These are phyloP conservation scores for Metrosideros polymorpha DNA, from an alignment of 441 rosid species.

Conservation along the genomic window DNA sequence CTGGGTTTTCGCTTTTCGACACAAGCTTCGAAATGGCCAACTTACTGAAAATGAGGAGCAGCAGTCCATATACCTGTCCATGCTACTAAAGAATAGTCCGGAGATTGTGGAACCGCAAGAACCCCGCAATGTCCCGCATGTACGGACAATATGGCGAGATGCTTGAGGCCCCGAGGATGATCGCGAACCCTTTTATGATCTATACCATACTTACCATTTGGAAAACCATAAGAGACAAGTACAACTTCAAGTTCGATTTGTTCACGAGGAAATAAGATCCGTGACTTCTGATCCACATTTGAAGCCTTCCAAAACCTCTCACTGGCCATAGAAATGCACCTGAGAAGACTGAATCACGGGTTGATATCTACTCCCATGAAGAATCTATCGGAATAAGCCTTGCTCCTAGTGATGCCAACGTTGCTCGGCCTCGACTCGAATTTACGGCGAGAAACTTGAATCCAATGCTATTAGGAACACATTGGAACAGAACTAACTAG, in stretches of 20 bases:
- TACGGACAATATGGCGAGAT: no score
- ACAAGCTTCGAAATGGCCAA: no score
- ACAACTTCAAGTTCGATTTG: neutral
- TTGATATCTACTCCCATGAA: neutral
- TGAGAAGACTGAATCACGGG: neutral
- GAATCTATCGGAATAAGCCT: neutral
- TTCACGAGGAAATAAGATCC: neutral
- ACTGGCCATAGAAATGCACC: neutral
- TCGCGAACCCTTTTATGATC: neutral
- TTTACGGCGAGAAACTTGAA: neutral
- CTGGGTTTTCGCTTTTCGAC: no score
- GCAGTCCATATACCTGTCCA: no score
- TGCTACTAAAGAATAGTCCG: no score
- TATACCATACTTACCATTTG: neutral
- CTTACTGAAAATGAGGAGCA: no score
- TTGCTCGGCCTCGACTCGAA: neutral
- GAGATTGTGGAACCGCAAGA: no score
- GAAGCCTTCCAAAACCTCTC: neutral
- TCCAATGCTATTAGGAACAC: neutral
- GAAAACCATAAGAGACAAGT: neutral
- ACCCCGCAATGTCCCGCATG: no score
- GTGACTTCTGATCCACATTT: neutral
- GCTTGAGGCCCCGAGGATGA: neutral
- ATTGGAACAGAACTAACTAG: neutral
- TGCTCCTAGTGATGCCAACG: neutral